phyloP scores from a whole-genome alignment of 257 asterid genomes.

The Rubia yunnanensis region DNA sequence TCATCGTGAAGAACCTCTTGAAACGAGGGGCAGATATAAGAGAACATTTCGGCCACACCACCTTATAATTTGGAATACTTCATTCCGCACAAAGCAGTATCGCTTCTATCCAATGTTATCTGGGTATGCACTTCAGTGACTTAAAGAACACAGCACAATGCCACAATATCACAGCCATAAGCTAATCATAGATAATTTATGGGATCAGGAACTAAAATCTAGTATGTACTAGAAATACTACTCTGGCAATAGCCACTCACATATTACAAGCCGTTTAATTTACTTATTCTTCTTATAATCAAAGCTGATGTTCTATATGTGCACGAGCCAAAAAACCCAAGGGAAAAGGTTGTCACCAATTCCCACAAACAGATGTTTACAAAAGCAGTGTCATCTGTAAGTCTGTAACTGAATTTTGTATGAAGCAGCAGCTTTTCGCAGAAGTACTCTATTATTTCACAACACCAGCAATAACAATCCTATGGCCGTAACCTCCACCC shows the following conservation, averaged over 20 bases:
- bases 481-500: conserved; percentile 82
- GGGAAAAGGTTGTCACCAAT: too few relatives aligned
- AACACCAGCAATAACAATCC: conserved; percentile 11
- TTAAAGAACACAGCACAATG: too few relatives aligned
- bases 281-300: not conserved
- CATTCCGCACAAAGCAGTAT: too few relatives aligned
- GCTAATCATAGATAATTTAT: too few relatives aligned
- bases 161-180: too few relatives aligned
- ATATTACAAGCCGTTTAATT: conserved; percentile 24
- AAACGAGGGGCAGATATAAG: too few relatives aligned
- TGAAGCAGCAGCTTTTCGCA: not conserved
- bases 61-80: not conserved
- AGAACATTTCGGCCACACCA: too few relatives aligned
- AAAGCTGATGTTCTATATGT: conserved; percentile 21
- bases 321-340: conserved; percentile 27
- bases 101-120: not conserved
- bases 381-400: conserved; percentile 11
- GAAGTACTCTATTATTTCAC: not conserved
- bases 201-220: too few relatives aligned
- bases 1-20: not conserved
- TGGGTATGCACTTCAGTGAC: too few relatives aligned
- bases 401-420: not conserved
- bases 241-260: not conserved
- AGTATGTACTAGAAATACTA: not conserved
- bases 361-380: conserved; percentile 4